Conservation (phyloP, 2,329 filamentous ascomycete species). For the Cercospora sesami region DNA sequence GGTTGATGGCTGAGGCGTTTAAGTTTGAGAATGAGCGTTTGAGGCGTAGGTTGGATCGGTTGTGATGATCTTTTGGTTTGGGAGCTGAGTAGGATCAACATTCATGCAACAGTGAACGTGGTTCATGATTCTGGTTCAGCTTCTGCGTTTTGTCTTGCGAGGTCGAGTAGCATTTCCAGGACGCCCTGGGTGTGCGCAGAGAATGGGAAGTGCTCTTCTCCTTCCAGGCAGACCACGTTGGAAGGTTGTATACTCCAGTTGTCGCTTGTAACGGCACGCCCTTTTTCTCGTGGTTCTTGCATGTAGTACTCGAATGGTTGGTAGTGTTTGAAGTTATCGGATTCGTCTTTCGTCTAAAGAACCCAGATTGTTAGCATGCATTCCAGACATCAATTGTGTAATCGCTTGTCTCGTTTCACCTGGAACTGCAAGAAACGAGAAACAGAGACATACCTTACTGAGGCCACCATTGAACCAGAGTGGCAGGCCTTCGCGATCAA, state of each 20-base stretch:
- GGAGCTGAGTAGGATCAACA: not conserved
- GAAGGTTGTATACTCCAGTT: slow-evolving; percentile 40
- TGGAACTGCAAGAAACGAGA: not conserved
- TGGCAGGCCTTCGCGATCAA: slow-evolving; percentile 43
- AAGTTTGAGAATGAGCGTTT: slow-evolving; percentile 12
- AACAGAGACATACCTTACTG: slow-evolving; percentile 28
- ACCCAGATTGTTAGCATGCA: not conserved
- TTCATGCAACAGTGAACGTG: not conserved
- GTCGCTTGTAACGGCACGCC: slow-evolving; percentile 22
- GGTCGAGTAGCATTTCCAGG: slow-evolving; percentile 37
- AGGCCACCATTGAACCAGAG: slow-evolving; percentile 54
- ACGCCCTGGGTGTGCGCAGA: slow-evolving; percentile 31
- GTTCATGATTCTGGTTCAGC: not conserved
- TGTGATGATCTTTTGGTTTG: not conserved
- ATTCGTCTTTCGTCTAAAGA: slow-evolving; percentile 43
- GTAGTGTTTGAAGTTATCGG: slow-evolving; percentile 36
- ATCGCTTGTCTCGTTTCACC: not conserved
- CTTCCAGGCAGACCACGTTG: slow-evolving; percentile 43
- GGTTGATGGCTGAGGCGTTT: slow-evolving; percentile 17
- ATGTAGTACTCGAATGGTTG: slow-evolving; percentile 42
- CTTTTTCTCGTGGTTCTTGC: slow-evolving; percentile 34
- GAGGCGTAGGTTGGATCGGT: not conserved
- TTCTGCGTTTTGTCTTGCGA: slow-evolving; percentile 23
- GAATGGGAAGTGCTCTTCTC: slow-evolving; percentile 34
- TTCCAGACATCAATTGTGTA: not conserved